phyloP scores from a whole-genome alignment of 1,284 basidiomycete genomes.

The Irpex sp. region DNA sequence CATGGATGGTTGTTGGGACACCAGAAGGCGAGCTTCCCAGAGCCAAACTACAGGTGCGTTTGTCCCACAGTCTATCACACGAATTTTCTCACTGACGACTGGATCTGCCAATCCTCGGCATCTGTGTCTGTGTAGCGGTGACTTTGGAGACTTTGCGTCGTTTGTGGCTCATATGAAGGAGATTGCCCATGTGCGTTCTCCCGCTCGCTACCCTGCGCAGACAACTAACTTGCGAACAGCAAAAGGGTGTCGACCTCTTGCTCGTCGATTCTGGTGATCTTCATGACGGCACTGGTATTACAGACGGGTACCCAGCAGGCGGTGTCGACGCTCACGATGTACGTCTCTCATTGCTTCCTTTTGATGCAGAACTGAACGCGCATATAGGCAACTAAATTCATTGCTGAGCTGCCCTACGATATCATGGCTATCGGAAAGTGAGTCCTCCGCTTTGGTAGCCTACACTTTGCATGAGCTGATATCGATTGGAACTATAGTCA shows the following conservation, averaged over 20 bases:
- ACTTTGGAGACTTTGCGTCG: constrained; percentile 76
- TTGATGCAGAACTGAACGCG: not conserved
- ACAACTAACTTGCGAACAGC: constrained; percentile 25
- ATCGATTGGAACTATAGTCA: constrained; percentile 42
- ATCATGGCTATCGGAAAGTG: constrained; percentile 82
- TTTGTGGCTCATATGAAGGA: constrained; percentile 81
- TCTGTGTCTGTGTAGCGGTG: constrained; percentile 39
- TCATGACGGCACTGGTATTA: constrained; percentile 77
- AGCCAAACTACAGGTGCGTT: constrained; percentile 62
- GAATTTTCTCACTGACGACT: not conserved
- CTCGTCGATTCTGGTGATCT: constrained; percentile 73
- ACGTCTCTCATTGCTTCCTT: constrained; percentile 11
- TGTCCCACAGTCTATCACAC: too few relatives aligned
- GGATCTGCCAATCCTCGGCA: not conserved
- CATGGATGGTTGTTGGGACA: constrained; percentile 80
- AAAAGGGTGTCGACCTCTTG: constrained; percentile 65
- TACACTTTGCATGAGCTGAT: not conserved
- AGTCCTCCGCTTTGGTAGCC: constrained; percentile 17
- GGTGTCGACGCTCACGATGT: constrained; percentile 70
- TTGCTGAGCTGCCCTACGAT: constrained; percentile 76
- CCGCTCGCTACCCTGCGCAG: not conserved
- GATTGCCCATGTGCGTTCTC: constrained; percentile 42
- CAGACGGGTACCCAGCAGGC: constrained; percentile 69
- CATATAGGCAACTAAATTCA: constrained; percentile 59
- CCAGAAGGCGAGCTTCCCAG: constrained; percentile 61